Evolutionary conservation across 106 monocot genomes (phyloP), one percentile per base, ranked within the genome.

Genomic region (Xerophyta viscosa): DNA sequence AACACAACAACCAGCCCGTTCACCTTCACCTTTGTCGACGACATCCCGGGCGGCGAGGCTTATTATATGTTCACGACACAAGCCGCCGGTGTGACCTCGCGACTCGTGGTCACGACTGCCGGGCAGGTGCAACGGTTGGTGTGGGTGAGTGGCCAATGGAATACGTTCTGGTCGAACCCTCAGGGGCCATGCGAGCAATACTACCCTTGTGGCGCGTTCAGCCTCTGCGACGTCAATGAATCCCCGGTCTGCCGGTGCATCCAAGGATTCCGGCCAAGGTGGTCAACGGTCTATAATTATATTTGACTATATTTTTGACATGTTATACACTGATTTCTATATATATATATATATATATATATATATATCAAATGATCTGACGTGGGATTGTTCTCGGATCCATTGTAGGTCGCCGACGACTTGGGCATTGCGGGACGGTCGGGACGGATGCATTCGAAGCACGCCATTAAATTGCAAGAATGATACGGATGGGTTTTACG

Each of bases 171-270:
- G 50, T 26, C 9, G 14, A 12, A 12, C 8, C 50, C 50, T 4
- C 24, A 27, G 7, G 50, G 27, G 3, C 14, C 24, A 21, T 50
- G 50, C 25, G 50, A 50, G 3, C 10, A 2, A 10, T 0, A 13
- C 24, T 50, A 24, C 13, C 24, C 24, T 13, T 50, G 50, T 6
- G 50, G 50, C 8, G 10, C 50, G 14, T 25, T 20, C 13, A 27
- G 50, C 0, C 13, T 50, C 14, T 50, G 50, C 21, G 24, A 50
- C 24, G n/a, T n/a, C n/a, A n/a, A n/a, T n/a, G n/a, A n/a, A n/a
- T n/a, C n/a, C n/a, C n/a, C n/a, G n/a, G n/a, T 12, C 24, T 64
- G 64, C 19, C 6, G 36, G 2, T 64, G 64, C 41, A 27, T 52
- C 33, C 20, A 39, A 20, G 64, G 64, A 3, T 64, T 64, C 33